Conservation (phyloP, 1,139 yeast genomes). For the Suhomyces yuchorum region DNA sequence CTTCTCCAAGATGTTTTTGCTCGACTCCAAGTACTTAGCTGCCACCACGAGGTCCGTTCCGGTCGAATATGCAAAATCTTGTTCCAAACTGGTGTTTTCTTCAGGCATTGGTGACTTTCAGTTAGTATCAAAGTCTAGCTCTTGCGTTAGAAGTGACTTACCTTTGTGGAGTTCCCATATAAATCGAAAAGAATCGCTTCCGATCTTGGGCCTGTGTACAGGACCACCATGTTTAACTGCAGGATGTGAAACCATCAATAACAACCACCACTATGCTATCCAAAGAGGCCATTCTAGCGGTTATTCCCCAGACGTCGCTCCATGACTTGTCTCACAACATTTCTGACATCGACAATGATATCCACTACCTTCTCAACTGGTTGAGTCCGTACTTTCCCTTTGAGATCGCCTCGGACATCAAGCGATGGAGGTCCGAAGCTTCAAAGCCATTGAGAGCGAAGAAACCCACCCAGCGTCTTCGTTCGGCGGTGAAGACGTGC, state of each 20-base stretch:
- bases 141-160: constrained; percentile 6
- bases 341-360: constrained; percentile 46
- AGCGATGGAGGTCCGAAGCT: constrained; percentile 1
- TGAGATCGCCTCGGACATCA: constrained; percentile 8
- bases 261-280: background rate
- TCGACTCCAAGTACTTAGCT: constrained; percentile 27
- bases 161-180: constrained; percentile 6
- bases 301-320: constrained; percentile 27
- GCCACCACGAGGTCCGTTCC: constrained; percentile 31
- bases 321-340: constrained; percentile 25
- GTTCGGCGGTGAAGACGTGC: constrained; percentile 42
- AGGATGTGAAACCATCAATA: background rate
- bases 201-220: background rate
- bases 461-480: constrained; percentile 34
- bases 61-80: constrained; percentile 36
- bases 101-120: constrained; percentile 15
- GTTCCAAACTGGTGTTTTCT: constrained; percentile 18
- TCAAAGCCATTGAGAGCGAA: constrained; percentile 5
- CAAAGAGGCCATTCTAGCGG: constrained; percentile 4
- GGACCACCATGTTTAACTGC: background rate
- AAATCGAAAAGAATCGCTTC: background rate
- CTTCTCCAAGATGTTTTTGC: constrained; percentile 30
- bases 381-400: constrained; percentile 35
- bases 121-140: constrained; percentile 15
- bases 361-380: constrained; percentile 43